phyloP scores from a whole-genome alignment of 352 stramenopile species.

The Phytophthora rubi region DNA sequence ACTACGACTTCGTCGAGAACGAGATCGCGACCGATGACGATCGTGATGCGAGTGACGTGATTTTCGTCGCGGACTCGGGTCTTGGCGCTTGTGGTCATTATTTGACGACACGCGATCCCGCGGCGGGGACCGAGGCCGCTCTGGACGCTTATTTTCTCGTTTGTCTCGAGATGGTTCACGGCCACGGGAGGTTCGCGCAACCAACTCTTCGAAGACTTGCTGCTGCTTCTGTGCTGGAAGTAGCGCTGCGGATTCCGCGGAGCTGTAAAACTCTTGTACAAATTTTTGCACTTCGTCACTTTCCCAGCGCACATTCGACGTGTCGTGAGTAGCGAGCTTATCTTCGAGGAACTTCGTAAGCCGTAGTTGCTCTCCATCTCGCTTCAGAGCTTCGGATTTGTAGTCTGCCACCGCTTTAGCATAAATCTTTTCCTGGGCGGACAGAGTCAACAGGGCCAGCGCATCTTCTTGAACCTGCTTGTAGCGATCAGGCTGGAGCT shows the following conservation, averaged over 20 bases:
- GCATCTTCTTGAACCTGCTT: slow-evolving; percentile 49
- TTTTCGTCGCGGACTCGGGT: slow-evolving; percentile 22
- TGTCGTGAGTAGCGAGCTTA: slow-evolving; percentile 27
- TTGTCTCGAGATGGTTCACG: slow-evolving; percentile 1
- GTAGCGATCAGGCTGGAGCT: slow-evolving; percentile 36
- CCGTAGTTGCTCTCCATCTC: slow-evolving; percentile 40
- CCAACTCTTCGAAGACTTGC: slow-evolving; percentile 38
- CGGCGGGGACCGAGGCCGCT: slow-evolving; percentile 17
- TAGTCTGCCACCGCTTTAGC: slow-evolving; percentile 48
- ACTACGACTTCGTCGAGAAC: background rate
- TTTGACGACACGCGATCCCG: slow-evolving; percentile 6
- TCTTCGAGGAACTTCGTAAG: slow-evolving; percentile 42
- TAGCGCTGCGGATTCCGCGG: slow-evolving; percentile 22
- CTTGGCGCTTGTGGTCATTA: slow-evolving; percentile 4
- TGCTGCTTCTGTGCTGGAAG: slow-evolving; percentile 32
- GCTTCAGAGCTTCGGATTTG: slow-evolving; percentile 40
- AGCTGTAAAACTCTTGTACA: slow-evolving; percentile 39
- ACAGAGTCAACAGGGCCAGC: slow-evolving; percentile 46
- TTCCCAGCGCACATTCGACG: slow-evolving; percentile 25
- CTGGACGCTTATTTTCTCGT: slow-evolving; percentile 7
- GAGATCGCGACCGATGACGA: slow-evolving; percentile 16
- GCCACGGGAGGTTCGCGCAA: slow-evolving; percentile 3
- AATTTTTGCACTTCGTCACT: slow-evolving; percentile 32
- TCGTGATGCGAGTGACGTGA: slow-evolving; percentile 15
- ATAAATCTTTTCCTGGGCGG: slow-evolving; percentile 65